A percentile compares a stretch with the other conserved stretches of the same genome.
These are phyloP conservation scores for Calonectria pseudoreteaudii DNA, from an alignment of 2,329 filamentous ascomycete species.

Conservation along the genomic window DNA sequence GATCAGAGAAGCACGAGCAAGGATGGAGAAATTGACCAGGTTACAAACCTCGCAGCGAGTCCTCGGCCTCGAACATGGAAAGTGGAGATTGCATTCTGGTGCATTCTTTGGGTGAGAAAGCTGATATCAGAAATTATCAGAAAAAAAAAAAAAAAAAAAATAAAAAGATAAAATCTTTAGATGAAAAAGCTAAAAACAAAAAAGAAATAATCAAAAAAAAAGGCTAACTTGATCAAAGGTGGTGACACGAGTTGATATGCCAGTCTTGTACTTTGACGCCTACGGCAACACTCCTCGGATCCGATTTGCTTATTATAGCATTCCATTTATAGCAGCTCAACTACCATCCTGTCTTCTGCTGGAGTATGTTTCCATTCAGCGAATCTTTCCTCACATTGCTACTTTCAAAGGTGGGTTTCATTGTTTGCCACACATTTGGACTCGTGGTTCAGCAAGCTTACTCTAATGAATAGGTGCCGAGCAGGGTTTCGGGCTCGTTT, in stretches of 20 bases:
- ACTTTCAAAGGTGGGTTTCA: constrained; percentile 5
- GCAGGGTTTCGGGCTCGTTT: neutral
- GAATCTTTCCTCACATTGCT: neutral
- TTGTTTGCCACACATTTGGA: neutral
- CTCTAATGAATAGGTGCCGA: neutral
- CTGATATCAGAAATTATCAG: neutral
- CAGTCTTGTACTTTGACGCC: neutral
- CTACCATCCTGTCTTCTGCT: neutral
- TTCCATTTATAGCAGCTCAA: neutral
- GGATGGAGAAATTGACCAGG: neutral
- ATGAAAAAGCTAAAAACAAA: neutral
- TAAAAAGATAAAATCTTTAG: too few relatives aligned
- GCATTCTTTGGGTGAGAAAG: constrained; percentile 1
- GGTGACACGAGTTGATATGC: neutral
- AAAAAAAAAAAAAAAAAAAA: neutral
- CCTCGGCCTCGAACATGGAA: neutral
- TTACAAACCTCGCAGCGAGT: neutral
- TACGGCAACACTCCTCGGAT: neutral
- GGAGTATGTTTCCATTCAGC: neutral
- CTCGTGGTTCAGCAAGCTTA: neutral
- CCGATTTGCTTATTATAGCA: neutral
- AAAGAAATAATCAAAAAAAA: neutral
- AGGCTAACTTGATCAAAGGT: neutral
- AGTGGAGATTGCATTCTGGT: neutral
- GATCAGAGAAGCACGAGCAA: neutral